Base-by-base conservation (phyloP, 768 basidiomycete genomes). In the Gloeopeniophorella convolvens region DNA sequence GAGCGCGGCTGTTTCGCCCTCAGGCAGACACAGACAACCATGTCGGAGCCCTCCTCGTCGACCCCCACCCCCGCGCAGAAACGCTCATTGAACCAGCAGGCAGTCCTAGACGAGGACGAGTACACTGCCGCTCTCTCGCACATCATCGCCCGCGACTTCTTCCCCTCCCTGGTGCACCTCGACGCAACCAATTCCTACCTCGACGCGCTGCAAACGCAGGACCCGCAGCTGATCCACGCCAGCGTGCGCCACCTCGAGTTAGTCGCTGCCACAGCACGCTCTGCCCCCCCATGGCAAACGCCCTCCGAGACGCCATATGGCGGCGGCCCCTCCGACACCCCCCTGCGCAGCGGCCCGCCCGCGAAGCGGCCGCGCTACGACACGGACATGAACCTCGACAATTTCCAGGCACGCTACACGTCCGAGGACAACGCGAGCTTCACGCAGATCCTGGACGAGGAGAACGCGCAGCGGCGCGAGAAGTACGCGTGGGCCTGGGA, bases 351-450 rank as follows among this genome's bases (percentile, higher is more conserved):
- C n/a, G 66, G n/a, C 7, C 66, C 73, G 30, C 65, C 73, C 2
- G 54, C 64, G 55, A 83, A 90, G 68, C 75, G 81, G 48, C 61
- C 73, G 27, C 78, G 77, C 48, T 82, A 78, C 59, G 76, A 89
- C 58, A 69, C 71, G 3, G 64, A 72, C 51, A 68, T 91, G 62
- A 82, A 77, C 48, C 75, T 97, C 15, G 92, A 97, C 64, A 70
- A 71, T 13, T 99, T 97, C 65, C 96, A 98, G 65, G 80, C 89
- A 0, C 78, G 77, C 35, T 96, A 90, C 65, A 98, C 96, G 1
- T 96, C 93, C 0, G 93, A 97, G 63, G 96, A 99, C 67, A 99
- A 99, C 65, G 82, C 94, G 5, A 96, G 93, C 52, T 98, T 99
- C 65, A 90, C 92, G 8, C 76, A 89, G 55, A 94, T 98, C 51